Base-by-base conservation (phyloP, 1,139 yeast genomes). In the Williopsis jadinii region DNA sequence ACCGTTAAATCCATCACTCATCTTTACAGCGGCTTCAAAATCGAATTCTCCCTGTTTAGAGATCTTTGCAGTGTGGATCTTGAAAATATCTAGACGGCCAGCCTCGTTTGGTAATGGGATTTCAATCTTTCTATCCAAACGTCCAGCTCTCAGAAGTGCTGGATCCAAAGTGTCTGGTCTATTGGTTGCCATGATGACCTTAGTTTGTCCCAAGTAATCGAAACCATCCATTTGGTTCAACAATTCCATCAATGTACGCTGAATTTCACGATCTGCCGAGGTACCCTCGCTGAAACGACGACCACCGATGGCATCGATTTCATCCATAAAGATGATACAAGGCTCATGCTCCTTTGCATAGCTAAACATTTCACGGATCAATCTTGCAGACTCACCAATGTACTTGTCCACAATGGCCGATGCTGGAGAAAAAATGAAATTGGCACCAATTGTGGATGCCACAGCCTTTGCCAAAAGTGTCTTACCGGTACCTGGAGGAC, bases 401-500 rank as follows among this genome's bases (percentile, higher is more conserved):
- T 94, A 94, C 66, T 94, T 94, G 66, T 94, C 98, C 41, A 94
- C 98, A 61, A 94, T 94, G 36, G 96, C 98, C 8, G 96, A 85
- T 1, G 98, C 97, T 11, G 98, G 98, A 11, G 96, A 86, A 58
- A 92, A 92, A 50, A 94, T 92, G 67, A 94, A 94, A 64, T 94
- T 94, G 38, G 97, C 97, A 39, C 97, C 98, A 56, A 94, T 87
- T 6, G 97, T 92, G 37, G 98, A 97, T 6, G 99, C 98, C 35
- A 90, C 97, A 0, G 98, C 98, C 60, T 92, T 90, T 11, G 98
- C 98, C 55, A 92, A 73, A 48, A 92, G 70, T 0, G 98, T 92
- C 62, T 92, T 92, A 61, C 98, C 98, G 1, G 98, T 92, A 56
- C 98, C 98, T 27, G 98, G 98, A n/a, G 98, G 98, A 3, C 98